Evolutionary conservation across 495 filamentous ascomycete genomes (phyloP).

Genomic region (Podospora australis): DNA sequence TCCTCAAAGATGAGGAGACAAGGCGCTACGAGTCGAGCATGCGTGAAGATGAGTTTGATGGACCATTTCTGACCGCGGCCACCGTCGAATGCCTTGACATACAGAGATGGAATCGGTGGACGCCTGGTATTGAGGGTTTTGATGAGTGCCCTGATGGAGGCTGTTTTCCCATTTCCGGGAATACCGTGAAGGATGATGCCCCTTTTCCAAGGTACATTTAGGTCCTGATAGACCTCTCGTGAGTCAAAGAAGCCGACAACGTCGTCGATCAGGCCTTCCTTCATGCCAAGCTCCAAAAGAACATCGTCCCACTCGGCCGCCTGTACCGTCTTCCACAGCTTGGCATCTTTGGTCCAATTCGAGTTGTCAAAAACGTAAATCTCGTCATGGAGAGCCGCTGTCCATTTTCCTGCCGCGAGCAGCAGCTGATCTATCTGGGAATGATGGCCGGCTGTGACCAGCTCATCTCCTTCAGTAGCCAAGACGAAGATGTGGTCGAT

Average conservation of each 20-base stretch:
- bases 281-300: constrained; percentile 49
- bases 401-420: constrained; percentile 36
- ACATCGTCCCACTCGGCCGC: constrained; percentile 52
- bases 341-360: constrained; percentile 47
- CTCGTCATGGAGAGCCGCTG: constrained; percentile 44
- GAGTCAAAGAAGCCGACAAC: constrained; percentile 51
- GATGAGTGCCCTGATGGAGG: constrained; percentile 55
- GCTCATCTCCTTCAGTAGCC: constrained; percentile 13
- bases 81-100: constrained; percentile 46
- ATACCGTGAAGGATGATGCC: constrained; percentile 45
- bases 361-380: constrained; percentile 52
- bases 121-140: constrained; percentile 29
- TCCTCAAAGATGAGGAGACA: constrained; percentile 52
- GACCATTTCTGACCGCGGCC: constrained; percentile 29
- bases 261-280: constrained; percentile 45
- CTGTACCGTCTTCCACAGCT: constrained; percentile 48
- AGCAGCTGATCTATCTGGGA: constrained; percentile 43
- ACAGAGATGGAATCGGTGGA: constrained; percentile 41
- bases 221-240: constrained; percentile 38
- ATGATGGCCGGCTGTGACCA: neutral
- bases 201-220: constrained; percentile 54
- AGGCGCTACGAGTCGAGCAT: constrained; percentile 38
- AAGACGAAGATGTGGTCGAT: constrained; percentile 37
- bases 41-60: constrained; percentile 38
- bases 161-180: constrained; percentile 54